These are phyloP conservation scores for Epichloe scottii DNA, from an alignment of 2,329 filamentous ascomycete genomes.

Conservation along the genomic window DNA sequence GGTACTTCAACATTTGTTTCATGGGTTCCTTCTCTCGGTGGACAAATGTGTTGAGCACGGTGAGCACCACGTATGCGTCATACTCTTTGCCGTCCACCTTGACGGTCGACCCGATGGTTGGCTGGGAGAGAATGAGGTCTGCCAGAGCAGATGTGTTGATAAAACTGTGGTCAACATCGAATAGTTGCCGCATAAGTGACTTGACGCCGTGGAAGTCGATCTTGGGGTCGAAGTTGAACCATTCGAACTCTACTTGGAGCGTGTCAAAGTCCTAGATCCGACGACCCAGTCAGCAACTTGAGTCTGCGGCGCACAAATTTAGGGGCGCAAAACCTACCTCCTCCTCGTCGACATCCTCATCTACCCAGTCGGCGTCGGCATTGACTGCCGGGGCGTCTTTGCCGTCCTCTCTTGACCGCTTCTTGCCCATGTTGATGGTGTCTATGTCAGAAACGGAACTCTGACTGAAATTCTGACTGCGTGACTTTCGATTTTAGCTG, in stretches of 20 bases:
- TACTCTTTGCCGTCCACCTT: slow-evolving; percentile 93
- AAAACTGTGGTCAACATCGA: slow-evolving; percentile 75
- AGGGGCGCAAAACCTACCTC: slow-evolving; percentile 26
- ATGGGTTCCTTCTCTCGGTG: slow-evolving; percentile 67
- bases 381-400: slow-evolving; percentile 27
- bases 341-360: slow-evolving; percentile 39
- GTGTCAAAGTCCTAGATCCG: slow-evolving; percentile 65
- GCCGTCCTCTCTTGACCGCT: slow-evolving; percentile 35
- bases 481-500: neutral
- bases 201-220: slow-evolving; percentile 95
- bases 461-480: neutral
- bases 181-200: slow-evolving; percentile 75
- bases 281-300: slow-evolving; percentile 1
- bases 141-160: slow-evolving; percentile 81
- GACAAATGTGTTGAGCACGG: slow-evolving; percentile 69
- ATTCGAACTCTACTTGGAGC: slow-evolving; percentile 94
- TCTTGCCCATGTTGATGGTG: slow-evolving; percentile 32
- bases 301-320: neutral
- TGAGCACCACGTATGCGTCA: slow-evolving; percentile 87
- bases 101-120: slow-evolving; percentile 81
- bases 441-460: neutral
- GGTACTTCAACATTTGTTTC: slow-evolving; percentile 57
- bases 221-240: slow-evolving; percentile 85
- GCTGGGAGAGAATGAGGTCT: slow-evolving; percentile 77
- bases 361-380: slow-evolving; percentile 36